Evolutionary conservation across 2,329 filamentous ascomycete species (phyloP).

Genomic region (Penicillium sp.): DNA sequence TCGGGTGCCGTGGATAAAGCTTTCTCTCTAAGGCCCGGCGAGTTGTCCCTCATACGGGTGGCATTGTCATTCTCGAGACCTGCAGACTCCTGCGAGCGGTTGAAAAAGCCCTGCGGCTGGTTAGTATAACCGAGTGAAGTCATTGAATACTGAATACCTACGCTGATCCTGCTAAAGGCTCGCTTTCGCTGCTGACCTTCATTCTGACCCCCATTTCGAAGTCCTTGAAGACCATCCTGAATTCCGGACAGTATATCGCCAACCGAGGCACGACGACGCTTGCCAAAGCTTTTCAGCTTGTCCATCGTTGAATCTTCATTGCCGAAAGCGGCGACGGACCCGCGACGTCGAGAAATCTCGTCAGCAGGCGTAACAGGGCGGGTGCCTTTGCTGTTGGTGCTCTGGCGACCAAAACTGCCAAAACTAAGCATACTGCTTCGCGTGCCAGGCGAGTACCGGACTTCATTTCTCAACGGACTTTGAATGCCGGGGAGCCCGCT

Average conservation of each 20-base stretch:
- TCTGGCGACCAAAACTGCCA: conserved; percentile 20
- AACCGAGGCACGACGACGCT: conserved; percentile 25
- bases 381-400: conserved; percentile 14
- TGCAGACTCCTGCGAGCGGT: conserved; percentile 7
- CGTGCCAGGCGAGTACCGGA: conserved; percentile 19
- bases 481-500: conserved; percentile 17
- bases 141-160: conserved; percentile 5
- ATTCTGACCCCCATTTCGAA: conserved; percentile 11
- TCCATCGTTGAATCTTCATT: conserved; percentile 22
- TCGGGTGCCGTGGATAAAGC: conserved; percentile 2
- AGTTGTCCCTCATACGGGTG: background rate
- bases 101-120: conserved; percentile 14
- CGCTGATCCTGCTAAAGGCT: conserved; percentile 17
- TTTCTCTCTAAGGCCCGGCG: conserved; percentile 1
- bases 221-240: conserved; percentile 15
- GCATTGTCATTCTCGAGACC: background rate
- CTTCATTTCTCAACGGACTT: conserved; percentile 24
- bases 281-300: conserved; percentile 27
- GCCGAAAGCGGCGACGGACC: conserved; percentile 7
- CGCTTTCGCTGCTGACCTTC: conserved; percentile 9
- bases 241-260: conserved; percentile 18
- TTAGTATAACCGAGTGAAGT: conserved; percentile 4
- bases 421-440: conserved; percentile 24
- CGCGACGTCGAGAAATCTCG: conserved; percentile 8
- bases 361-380: conserved; percentile 19